Evolutionary conservation across 1,284 basidiomycete species (phyloP).

Genomic region (Puccinia triticina): DNA sequence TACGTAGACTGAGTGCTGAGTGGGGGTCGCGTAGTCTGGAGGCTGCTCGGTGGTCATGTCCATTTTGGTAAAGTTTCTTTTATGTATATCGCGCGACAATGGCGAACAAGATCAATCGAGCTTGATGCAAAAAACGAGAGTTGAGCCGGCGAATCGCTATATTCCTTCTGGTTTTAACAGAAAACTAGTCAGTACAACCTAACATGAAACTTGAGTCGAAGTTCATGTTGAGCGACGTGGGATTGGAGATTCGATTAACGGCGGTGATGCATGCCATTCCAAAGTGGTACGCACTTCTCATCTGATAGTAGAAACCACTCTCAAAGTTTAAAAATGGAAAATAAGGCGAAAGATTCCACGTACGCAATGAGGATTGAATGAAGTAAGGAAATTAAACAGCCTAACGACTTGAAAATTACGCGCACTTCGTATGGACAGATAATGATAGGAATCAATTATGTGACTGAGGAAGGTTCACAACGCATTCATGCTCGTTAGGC

Average conservation of each 20-base stretch:
- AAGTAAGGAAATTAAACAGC: neutral
- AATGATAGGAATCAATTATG: too few species aligned
- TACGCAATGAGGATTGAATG: neutral
- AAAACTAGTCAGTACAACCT: too few species aligned
- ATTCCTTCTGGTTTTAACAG: neutral
- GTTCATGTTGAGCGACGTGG: neutral
- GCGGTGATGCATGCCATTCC: too few species aligned
- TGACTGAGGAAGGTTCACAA: too few species aligned
- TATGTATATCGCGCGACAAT: neutral
- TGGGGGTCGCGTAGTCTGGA: neutral
- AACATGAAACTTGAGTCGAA: neutral
- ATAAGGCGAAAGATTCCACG: neutral
- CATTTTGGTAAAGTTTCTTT: neutral
- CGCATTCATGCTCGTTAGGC: too few species aligned
- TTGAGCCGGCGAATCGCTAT: neutral
- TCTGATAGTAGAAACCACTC: neutral
- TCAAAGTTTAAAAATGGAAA: neutral
- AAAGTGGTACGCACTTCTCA: neutral
- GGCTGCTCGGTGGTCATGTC: neutral
- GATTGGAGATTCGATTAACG: neutral
- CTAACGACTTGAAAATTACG: neutral
- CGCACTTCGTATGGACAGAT: neutral
- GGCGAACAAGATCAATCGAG: neutral
- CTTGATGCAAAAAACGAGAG: neutral
- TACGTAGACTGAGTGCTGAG: neutral